These are phyloP conservation scores for Eimeria praecox DNA, from an alignment of 169 alveolate genomes.

Conservation along the genomic window DNA sequence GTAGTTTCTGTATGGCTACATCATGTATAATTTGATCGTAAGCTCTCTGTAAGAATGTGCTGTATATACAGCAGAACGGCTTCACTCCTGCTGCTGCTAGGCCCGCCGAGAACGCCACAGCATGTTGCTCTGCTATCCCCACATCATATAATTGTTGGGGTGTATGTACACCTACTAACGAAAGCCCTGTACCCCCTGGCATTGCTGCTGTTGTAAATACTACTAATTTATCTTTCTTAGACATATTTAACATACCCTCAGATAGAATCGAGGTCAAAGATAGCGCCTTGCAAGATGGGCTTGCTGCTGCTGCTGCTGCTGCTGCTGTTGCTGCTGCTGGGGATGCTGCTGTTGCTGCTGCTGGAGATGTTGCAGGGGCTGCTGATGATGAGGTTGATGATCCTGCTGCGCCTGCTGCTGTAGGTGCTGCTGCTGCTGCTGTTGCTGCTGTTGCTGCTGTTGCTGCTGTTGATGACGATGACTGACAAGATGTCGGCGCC, in stretches of 20 bases:
- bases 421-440: not conserved
- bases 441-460: slow-evolving; percentile 1
- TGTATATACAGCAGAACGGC: slow-evolving; percentile 90
- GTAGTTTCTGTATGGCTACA: slow-evolving; percentile 89
- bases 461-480: slow-evolving; percentile 45
- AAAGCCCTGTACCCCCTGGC: slow-evolving; percentile 93
- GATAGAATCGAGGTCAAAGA: slow-evolving; percentile 88
- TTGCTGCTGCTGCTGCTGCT: slow-evolving; percentile 2
- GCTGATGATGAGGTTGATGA: not conserved
- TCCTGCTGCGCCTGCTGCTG: too few species aligned
- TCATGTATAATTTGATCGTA: slow-evolving; percentile 92
- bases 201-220: slow-evolving; percentile 90
- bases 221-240: slow-evolving; percentile 85
- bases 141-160: slow-evolving; percentile 93
- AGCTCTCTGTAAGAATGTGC: slow-evolving; percentile 94
- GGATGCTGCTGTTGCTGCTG: slow-evolving; percentile 7
- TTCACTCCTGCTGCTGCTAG: slow-evolving; percentile 88
- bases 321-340: slow-evolving; percentile 54
- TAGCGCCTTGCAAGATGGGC: not conserved
- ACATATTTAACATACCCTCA: slow-evolving; percentile 85
- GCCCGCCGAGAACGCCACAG: slow-evolving; percentile 93
- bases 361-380: not conserved
- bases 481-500: too few species aligned
- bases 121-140: slow-evolving; percentile 95
- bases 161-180: slow-evolving; percentile 84